Conservation (phyloP, 257 asterid genomes). For the Handroanthus guayacan region DNA sequence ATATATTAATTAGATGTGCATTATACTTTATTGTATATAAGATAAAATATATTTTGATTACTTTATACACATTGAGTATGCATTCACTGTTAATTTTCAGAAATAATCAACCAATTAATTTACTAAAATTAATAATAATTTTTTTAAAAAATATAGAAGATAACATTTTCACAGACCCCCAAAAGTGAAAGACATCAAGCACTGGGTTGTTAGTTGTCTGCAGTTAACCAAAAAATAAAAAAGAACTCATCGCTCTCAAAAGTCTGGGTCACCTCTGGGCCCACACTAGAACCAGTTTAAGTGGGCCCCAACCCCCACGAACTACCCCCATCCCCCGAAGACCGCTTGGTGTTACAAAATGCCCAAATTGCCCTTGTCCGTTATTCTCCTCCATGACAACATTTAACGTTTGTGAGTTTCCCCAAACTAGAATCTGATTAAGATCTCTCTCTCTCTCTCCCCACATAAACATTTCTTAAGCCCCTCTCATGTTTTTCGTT, state of each 20-base stretch:
- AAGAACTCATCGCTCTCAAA: not conserved
- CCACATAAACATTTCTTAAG: not conserved
- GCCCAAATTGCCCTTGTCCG: conserved; percentile 46
- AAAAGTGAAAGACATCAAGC: not conserved
- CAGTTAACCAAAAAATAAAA: not conserved
- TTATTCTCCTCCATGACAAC: conserved; percentile 42
- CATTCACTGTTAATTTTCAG: too few relatives aligned
- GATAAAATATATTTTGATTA: too few relatives aligned
- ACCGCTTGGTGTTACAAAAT: conserved; percentile 36
- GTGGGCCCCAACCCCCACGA: conserved; percentile 40
- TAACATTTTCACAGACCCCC: not conserved
- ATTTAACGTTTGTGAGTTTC: conserved; percentile 3
- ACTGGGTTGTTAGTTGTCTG: conserved; percentile 26
- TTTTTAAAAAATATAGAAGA: too few relatives aligned
- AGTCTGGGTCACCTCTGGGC: conserved; percentile 29
- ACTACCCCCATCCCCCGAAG: conserved; percentile 31
- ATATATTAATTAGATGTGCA: too few relatives aligned
- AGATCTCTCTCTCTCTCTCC: conserved; percentile 26
- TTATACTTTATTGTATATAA: too few relatives aligned
- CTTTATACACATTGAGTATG: too few relatives aligned
- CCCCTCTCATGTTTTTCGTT: conserved; percentile 26
- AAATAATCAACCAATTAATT: too few relatives aligned
- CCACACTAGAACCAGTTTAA: conserved; percentile 34
- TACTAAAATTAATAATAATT: too few relatives aligned
- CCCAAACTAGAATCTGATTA: conserved; percentile 25